phyloP scores from a whole-genome alignment of 176 grass and related monocot species.

The Oryza coarctata region DNA sequence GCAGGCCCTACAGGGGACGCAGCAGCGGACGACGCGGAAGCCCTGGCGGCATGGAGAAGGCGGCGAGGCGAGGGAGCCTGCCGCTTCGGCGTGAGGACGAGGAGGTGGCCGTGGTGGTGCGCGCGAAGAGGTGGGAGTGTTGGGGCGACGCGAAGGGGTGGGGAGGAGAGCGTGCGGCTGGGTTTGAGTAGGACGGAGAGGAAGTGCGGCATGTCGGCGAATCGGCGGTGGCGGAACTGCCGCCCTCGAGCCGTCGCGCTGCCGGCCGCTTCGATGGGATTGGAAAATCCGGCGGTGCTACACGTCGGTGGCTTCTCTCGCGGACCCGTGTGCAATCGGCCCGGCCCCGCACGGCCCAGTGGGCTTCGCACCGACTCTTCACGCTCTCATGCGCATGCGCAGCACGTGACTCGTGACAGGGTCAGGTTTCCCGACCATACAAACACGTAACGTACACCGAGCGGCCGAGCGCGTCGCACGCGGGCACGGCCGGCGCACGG shows the following conservation, averaged over 20 bases:
- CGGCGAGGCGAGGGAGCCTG: conserved; percentile 17
- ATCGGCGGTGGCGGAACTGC: background rate
- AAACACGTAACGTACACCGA: too few species aligned
- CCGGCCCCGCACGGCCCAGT: too few species aligned
- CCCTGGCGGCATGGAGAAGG: conserved; percentile 6
- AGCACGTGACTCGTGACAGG: too few species aligned
- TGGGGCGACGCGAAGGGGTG: background rate
- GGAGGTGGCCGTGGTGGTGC: conserved; percentile 7
- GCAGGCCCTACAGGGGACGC: background rate
- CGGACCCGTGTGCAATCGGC: too few species aligned
- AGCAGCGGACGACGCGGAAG: background rate
- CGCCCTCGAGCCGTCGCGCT: background rate
- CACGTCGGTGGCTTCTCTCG: background rate
- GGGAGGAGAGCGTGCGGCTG: background rate
- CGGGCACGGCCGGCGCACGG: too few species aligned
- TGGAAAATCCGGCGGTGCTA: background rate
- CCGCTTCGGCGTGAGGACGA: background rate
- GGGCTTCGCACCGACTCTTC: background rate
- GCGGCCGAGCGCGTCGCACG: too few species aligned
- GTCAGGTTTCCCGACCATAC: background rate
- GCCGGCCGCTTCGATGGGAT: background rate
- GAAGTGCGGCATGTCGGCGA: conserved; percentile 23
- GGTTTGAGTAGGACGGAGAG: conserved; percentile 21
- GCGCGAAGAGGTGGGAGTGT: background rate
- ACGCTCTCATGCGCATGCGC: too few species aligned